phyloP scores from a whole-genome alignment of 2,329 filamentous ascomycete genomes.

The Endoconidiophora polonica region DNA sequence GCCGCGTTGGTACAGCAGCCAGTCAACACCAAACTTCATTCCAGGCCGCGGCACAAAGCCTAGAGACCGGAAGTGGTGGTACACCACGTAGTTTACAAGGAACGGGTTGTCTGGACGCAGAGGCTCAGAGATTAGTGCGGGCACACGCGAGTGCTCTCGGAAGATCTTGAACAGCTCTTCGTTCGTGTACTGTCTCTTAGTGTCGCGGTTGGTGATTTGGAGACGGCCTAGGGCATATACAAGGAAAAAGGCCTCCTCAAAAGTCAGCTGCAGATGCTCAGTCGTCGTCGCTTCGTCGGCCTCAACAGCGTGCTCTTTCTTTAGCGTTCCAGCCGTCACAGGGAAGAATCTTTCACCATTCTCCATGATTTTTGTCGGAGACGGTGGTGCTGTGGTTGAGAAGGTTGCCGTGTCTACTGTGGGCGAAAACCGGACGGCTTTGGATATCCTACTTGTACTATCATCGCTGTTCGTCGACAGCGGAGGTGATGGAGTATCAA shows the following conservation, averaged over 20 bases:
- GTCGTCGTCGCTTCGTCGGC: constrained; percentile 26
- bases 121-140: constrained; percentile 25
- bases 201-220: constrained; percentile 36
- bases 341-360: constrained; percentile 15
- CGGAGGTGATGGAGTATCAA: constrained; percentile 6
- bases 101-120: constrained; percentile 68
- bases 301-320: constrained; percentile 5
- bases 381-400: constrained; percentile 33
- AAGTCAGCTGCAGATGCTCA: constrained; percentile 83
- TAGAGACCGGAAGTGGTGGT: constrained; percentile 88
- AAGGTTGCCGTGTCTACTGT: constrained; percentile 49
- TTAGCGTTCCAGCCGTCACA: constrained; percentile 12
- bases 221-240: constrained; percentile 65
- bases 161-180: constrained; percentile 48
- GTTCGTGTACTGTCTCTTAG: constrained; percentile 30
- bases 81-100: constrained; percentile 71
- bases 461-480: not conserved
- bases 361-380: constrained; percentile 22
- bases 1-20: constrained; percentile 81
- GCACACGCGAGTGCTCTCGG: constrained; percentile 53
- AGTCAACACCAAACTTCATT: constrained; percentile 89
- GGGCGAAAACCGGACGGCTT: constrained; percentile 56
- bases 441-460: constrained; percentile 19
- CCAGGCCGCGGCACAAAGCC: constrained; percentile 90
- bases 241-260: constrained; percentile 86